Base-by-base conservation (phyloP, 2,329 filamentous ascomycete species). In the Gremmenia infestans region DNA sequence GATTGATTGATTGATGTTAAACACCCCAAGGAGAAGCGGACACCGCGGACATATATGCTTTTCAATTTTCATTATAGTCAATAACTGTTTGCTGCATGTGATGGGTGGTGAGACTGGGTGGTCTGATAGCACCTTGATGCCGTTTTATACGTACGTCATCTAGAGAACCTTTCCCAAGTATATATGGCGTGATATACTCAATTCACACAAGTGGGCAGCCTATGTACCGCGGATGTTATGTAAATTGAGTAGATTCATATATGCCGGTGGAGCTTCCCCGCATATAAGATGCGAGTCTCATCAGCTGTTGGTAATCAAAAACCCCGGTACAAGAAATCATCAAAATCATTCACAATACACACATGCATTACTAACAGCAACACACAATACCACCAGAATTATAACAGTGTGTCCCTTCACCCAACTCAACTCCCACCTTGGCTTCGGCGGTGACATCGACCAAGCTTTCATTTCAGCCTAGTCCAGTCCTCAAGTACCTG, bases 401-500 rank as follows among this genome's bases (percentile, higher is more conserved):
- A 2, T 1, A 23, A 23, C 17, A 15, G 5, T 25, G 28, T 47
- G n/a, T 25, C 45, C 12, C 9, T 22, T 47, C 22, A 7, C n/a
- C 22, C 19, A 22, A 22, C n/a, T 47, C 43, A 47, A 17, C 57
- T 55, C 22, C 50, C 50, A 11, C 55, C 56, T 54, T 53, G 47
- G 51, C 23, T 22, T 58, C 25, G 53, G 50, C 19, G 40, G 39
- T 5, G 54, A 50, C 3, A 60, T 57, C 25, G 60, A 62, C 36
- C 50, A 39, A 12, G 51, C 2, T 19, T 19, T 19, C 19, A 60
- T 23, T 60, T 57, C 52, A 51, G 48, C 3, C 2, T 4, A 22
- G 22, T 22, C 54, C 61, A 4, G 49, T 62, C 40, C 35, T 60
- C 28, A 48, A 59, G 15, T 57, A 58, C 48, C 17, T 62, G 45